These are phyloP conservation scores for Neofusicoccum laricinum DNA, from an alignment of 2,329 filamentous ascomycete genomes.

Conservation along the genomic window DNA sequence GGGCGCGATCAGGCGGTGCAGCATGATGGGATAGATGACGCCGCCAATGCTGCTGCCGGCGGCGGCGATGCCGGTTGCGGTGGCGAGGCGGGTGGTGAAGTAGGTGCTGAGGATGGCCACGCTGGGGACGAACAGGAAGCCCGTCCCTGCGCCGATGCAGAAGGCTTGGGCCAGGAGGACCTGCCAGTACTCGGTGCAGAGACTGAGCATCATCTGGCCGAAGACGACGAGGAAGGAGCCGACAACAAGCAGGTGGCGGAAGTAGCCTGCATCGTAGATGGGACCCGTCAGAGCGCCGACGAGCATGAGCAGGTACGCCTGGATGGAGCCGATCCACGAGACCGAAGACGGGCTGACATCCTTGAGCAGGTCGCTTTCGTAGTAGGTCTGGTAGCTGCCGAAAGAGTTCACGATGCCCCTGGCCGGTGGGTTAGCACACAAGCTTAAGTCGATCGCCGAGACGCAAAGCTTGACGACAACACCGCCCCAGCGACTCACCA, in stretches of 20 bases:
- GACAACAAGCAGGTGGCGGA: constrained; percentile 40
- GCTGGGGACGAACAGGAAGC: constrained; percentile 43
- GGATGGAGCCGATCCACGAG: constrained; percentile 50
- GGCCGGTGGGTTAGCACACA: neutral
- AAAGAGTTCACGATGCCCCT: constrained; percentile 48
- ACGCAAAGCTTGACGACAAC: neutral
- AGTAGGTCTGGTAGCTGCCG: constrained; percentile 49
- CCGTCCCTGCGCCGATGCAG: constrained; percentile 47
- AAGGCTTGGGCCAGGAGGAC: constrained; percentile 50
- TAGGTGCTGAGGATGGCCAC: constrained; percentile 49
- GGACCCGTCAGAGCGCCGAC: constrained; percentile 47
- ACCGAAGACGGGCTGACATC: constrained; percentile 43
- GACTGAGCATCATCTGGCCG: constrained; percentile 51
- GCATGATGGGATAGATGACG: constrained; percentile 43
- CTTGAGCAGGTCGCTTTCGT: constrained; percentile 41
- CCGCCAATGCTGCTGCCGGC: constrained; percentile 39
- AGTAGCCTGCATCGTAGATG: constrained; percentile 50
- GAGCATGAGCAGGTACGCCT: constrained; percentile 47
- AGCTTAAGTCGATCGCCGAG: no score
- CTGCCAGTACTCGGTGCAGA: constrained; percentile 49
- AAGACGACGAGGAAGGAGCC: constrained; percentile 47
- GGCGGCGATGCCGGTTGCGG: constrained; percentile 46
- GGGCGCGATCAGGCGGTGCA: constrained; percentile 56
- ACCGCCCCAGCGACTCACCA: constrained; percentile 34
- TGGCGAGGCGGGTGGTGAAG: constrained; percentile 45